Evolutionary conservation across 495 filamentous ascomycete genomes (phyloP).

Genomic region (Parmelia sp.): DNA sequence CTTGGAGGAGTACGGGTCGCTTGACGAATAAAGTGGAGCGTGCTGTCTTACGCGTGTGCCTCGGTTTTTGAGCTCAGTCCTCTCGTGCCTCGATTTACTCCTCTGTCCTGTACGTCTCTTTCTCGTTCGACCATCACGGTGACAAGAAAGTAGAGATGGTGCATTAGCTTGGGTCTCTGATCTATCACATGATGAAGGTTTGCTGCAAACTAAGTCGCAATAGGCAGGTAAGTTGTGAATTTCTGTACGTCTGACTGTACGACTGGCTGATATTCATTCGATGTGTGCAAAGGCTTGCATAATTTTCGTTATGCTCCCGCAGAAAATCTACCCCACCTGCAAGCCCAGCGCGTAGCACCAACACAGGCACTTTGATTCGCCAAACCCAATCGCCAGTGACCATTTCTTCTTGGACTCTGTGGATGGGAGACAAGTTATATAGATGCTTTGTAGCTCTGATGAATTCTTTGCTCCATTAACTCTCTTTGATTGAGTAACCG

Average conservation of each 20-base stretch:
- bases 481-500: slow-evolving; percentile 7
- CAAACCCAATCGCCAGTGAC: neutral
- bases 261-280: neutral
- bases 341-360: slow-evolving; percentile 18
- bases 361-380: slow-evolving; percentile 17
- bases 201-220: neutral
- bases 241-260: neutral
- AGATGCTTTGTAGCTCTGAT: slow-evolving; percentile 14
- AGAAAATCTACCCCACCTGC: neutral
- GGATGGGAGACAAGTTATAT: slow-evolving; percentile 8
- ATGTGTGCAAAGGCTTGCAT: slow-evolving; percentile 19
- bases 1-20: too few relatives aligned
- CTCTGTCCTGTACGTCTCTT: too few relatives aligned
- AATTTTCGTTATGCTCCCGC: slow-evolving; percentile 1
- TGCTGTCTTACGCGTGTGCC: neutral
- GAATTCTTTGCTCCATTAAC: neutral
- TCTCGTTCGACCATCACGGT: too few relatives aligned
- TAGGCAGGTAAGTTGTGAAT: neutral
- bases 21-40: neutral
- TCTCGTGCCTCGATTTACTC: too few relatives aligned
- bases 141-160: neutral
- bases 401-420: neutral
- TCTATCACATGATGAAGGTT: neutral
- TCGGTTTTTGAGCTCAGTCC: too few relatives aligned
- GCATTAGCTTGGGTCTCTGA: neutral